phyloP scores from a whole-genome alignment of 768 basidiomycete species.

The Pleurotus pulmonarius region DNA sequence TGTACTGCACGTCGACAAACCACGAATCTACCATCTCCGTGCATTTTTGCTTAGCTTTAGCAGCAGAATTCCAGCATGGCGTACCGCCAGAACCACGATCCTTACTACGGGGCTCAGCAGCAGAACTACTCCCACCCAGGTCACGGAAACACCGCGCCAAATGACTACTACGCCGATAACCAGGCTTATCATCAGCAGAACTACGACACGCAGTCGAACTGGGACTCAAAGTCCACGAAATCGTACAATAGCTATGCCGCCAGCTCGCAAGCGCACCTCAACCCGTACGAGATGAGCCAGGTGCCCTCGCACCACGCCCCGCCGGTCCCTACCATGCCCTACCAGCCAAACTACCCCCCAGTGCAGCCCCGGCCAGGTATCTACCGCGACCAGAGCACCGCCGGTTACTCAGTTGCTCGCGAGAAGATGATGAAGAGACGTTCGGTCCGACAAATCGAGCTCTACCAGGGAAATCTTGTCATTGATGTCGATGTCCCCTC shows the following conservation, averaged over 20 bases:
- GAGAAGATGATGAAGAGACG: slow-evolving; percentile 83
- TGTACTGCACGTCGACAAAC: slow-evolving; percentile 1
- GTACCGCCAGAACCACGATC: slow-evolving; percentile 51
- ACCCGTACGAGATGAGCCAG: slow-evolving; percentile 61
- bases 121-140: slow-evolving; percentile 18
- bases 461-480: slow-evolving; percentile 80
- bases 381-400: slow-evolving; percentile 40
- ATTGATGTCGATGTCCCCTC: slow-evolving; percentile 80
- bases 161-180: slow-evolving; percentile 29
- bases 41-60: slow-evolving; percentile 7
- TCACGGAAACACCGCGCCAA: slow-evolving; percentile 24
- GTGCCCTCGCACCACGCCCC: slow-evolving; percentile 33
- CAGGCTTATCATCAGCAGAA: slow-evolving; percentile 23
- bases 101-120: slow-evolving; percentile 37
- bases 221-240: slow-evolving; percentile 50
- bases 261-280: slow-evolving; percentile 73
- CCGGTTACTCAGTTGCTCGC: slow-evolving; percentile 63
- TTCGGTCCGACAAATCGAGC: slow-evolving; percentile 74
- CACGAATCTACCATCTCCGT: slow-evolving; percentile 3
- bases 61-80: slow-evolving; percentile 38
- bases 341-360: slow-evolving; percentile 58
- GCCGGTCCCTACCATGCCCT: slow-evolving; percentile 50
- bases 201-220: slow-evolving; percentile 39
- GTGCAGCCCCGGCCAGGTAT: slow-evolving; percentile 42
- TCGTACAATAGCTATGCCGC: slow-evolving; percentile 63